Percentiles rank a stretch among this genome's conserved stretches.
These are phyloP conservation scores for Russula lepida DNA, from an alignment of 768 basidiomycete genomes.

Conservation along the genomic window DNA sequence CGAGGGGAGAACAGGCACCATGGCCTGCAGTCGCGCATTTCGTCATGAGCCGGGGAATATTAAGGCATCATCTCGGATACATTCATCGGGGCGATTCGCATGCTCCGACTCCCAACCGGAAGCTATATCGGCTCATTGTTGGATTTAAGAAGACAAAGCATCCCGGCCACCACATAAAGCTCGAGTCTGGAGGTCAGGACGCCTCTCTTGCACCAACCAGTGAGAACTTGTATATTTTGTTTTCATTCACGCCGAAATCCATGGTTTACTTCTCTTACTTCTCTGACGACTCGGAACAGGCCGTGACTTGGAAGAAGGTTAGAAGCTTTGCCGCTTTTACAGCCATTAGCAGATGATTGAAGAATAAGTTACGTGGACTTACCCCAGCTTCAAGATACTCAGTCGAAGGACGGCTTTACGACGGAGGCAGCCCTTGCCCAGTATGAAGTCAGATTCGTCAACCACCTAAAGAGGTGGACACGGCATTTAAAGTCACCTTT, in stretches of 20 bases:
- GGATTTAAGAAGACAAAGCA: background rate
- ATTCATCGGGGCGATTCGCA: background rate
- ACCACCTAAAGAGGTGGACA: background rate
- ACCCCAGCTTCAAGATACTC: conserved; percentile 1
- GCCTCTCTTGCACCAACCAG: background rate
- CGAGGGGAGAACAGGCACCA: background rate
- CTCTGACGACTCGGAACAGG: conserved; percentile 7
- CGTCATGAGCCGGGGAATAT: background rate
- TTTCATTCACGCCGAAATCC: background rate
- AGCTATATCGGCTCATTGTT: background rate
- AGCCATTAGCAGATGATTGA: background rate
- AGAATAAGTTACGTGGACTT: background rate
- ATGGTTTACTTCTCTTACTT: conserved; percentile 13
- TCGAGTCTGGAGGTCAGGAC: background rate
- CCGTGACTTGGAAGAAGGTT: conserved; percentile 9
- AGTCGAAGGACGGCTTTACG: background rate
- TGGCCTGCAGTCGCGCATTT: background rate
- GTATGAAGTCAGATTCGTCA: conserved; percentile 10
- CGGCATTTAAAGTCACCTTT: background rate
- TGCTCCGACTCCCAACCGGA: background rate
- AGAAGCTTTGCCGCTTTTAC: background rate
- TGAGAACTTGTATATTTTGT: background rate
- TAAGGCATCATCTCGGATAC: background rate
- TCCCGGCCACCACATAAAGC: background rate
- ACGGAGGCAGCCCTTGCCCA: conserved; percentile 4